Percentiles rank a stretch among this genome's conserved stretches.
These are phyloP conservation scores for Penicillium sp. DNA, from an alignment of 2,329 filamentous ascomycete species.

Conservation along the genomic window DNA sequence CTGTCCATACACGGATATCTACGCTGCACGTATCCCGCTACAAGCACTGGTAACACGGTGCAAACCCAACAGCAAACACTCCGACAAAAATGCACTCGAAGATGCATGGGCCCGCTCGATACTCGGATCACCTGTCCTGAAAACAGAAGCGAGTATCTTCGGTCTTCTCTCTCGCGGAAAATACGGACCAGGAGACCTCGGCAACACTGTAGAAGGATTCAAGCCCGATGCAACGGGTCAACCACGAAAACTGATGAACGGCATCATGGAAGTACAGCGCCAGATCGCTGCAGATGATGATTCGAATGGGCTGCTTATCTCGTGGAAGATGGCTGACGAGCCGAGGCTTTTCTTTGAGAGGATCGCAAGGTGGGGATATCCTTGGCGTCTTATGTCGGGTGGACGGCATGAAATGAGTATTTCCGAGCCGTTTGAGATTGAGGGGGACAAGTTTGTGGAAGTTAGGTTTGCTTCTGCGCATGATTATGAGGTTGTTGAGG, in stretches of 20 bases:
- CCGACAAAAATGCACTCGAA: slow-evolving; percentile 14
- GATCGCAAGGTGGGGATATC: slow-evolving; percentile 30
- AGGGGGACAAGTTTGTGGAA: slow-evolving; percentile 22
- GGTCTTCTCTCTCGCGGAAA: slow-evolving; percentile 11
- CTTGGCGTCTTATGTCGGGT: slow-evolving; percentile 22
- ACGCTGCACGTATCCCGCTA: slow-evolving; percentile 22
- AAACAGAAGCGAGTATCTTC: slow-evolving; percentile 17
- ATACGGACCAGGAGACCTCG: slow-evolving; percentile 23
- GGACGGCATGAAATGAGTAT: slow-evolving; percentile 19
- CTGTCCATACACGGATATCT: slow-evolving; percentile 28
- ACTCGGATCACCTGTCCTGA: slow-evolving; percentile 15
- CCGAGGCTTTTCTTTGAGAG: slow-evolving; percentile 27
- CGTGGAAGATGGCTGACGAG: slow-evolving; percentile 19
- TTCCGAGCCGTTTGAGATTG: slow-evolving; percentile 21
- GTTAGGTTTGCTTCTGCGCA: slow-evolving; percentile 29
- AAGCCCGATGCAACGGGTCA: not conserved
- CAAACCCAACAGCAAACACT: not conserved
- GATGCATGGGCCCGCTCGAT: slow-evolving; percentile 26
- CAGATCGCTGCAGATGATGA: slow-evolving; percentile 1
- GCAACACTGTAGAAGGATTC: slow-evolving; percentile 13
- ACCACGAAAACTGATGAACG: slow-evolving; percentile 22
- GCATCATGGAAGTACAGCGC: slow-evolving; percentile 17
- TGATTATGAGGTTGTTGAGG: slow-evolving; percentile 15
- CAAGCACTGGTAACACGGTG: slow-evolving; percentile 11
- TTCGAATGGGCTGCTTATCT: slow-evolving; percentile 22